Base-by-base conservation (phyloP, 2,329 filamentous ascomycete species). In the Colletotrichum tofieldiae region DNA sequence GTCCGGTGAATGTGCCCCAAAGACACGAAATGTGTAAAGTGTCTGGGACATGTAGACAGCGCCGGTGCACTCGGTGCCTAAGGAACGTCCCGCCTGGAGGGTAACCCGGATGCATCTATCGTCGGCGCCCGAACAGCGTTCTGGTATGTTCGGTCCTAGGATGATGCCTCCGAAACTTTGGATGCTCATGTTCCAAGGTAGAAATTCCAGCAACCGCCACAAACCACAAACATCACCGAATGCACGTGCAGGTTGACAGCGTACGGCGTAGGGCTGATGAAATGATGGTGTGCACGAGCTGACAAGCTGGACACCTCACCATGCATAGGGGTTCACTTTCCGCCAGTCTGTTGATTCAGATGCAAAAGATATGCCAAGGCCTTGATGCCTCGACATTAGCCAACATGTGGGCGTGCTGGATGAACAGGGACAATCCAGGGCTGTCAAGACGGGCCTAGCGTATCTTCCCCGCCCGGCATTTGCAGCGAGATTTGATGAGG, bases 391-490 rank as follows among this genome's bases (percentile, higher is more conserved):
- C 43, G 35, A 18, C 39, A 29, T 23, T 52, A 16, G 26, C 23
- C 64, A 39, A 5, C 18, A 2, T 51, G 12, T 26, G 39, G n/a
- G 18, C 37, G 65, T 59, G 35, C 39, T 29, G 39, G 18, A 54
- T 7, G 55, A 56, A 32, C 65, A 54, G 59, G 59, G 59, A 23
- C 51, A 52, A 39, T 32, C 59, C 35, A 47, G 37, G 59, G 35
- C 26, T 69, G 39, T n/a, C 49, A 39, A 29, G 69, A 47, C 39
- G 43, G 64, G 51, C 18, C 64, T 72, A 63, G 69, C 35, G 52
- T 29, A 54, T 32, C 32, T 52, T 58, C 65, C 55, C 51, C 59
- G 45, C 39, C 49, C 65, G 45, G 69, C 65, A 72, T 59, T 62
- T 55, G 56, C 20, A 26, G 56, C 47, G 51, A 67, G 49, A 62